Percentiles rank a stretch among this genome's conserved stretches.
Conservation (phyloP, 106 monocot species). For the Hemerocallis citrina region DNA sequence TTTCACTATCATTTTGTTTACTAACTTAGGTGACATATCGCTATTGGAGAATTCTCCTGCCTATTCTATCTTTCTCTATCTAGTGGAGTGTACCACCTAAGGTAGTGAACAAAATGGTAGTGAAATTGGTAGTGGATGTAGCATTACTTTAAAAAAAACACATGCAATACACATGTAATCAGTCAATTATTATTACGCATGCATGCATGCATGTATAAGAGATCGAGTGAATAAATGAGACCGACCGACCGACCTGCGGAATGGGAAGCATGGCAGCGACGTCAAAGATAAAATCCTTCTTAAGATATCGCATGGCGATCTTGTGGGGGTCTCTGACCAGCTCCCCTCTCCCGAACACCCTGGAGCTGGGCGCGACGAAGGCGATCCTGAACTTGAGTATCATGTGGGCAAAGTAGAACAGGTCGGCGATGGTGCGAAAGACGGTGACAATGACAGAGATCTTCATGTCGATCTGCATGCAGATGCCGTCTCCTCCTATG, state of each 20-base stretch:
- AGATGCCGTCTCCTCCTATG: slow-evolving; percentile 48
- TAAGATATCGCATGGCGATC: slow-evolving; percentile 66
- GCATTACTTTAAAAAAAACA: too few relatives aligned
- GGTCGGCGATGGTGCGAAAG: slow-evolving; percentile 59
- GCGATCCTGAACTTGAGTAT: slow-evolving; percentile 84
- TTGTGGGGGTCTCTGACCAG: slow-evolving; percentile 58
- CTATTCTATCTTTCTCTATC: too few relatives aligned
- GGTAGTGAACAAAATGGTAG: too few relatives aligned
- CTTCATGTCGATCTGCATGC: slow-evolving; percentile 45
- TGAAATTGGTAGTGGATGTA: too few relatives aligned
- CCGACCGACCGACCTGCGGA: slow-evolving; percentile 44
- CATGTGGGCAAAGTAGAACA: slow-evolving; percentile 54
- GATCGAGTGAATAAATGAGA: not conserved
- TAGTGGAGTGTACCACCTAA: too few relatives aligned
- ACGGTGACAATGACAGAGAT: slow-evolving; percentile 54
- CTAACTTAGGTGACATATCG: too few relatives aligned
- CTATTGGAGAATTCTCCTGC: too few relatives aligned
- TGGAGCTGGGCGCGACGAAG: slow-evolving; percentile 76
- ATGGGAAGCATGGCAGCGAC: slow-evolving; percentile 70
- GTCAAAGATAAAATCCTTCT: slow-evolving; percentile 64
- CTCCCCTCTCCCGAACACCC: slow-evolving; percentile 80
- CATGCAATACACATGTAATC: too few relatives aligned
- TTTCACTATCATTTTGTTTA: too few relatives aligned
- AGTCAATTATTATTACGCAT: too few relatives aligned
- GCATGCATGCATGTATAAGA: too few relatives aligned